Conservation (phyloP, 108 stramenopile genomes). For the Pseudonitzschia delicatissima region DNA sequence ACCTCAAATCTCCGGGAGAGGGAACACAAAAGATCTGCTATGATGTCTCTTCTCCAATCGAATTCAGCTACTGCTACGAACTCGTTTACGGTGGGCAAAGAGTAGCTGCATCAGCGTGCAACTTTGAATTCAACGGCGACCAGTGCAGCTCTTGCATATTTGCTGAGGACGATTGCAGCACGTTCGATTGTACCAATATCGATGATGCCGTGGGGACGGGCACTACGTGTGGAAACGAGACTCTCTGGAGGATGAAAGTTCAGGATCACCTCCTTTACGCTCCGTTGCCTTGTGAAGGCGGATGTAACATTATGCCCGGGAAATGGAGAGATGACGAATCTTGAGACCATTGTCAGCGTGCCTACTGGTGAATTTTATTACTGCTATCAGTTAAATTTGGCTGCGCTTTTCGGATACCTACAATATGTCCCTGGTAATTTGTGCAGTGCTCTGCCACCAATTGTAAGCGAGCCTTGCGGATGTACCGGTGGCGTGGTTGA, state of each 20-base stretch:
- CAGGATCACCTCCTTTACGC: background rate
- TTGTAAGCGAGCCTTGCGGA: conserved; percentile 14
- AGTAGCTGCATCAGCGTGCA: background rate
- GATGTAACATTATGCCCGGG: conserved; percentile 11
- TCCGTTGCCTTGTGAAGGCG: conserved; percentile 1
- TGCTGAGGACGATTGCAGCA: background rate
- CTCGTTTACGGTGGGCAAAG: background rate
- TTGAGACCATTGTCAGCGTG: conserved; percentile 4
- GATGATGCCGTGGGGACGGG: background rate
- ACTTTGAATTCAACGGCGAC: background rate
- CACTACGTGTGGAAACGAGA: background rate
- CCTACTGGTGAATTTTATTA: background rate
- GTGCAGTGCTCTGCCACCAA: background rate
- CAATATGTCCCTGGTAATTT: background rate
- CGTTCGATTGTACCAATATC: conserved; percentile 5
- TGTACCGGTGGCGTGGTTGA: background rate
- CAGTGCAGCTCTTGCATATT: conserved; percentile 5
- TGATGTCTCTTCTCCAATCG: background rate
- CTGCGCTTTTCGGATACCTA: conserved; percentile 4
- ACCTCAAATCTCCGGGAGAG: background rate
- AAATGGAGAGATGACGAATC: background rate
- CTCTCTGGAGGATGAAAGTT: background rate
- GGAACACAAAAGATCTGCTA: background rate
- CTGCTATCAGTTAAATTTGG: conserved; percentile 4
- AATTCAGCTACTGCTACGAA: conserved; percentile 1